Percentiles rank a stretch among this genome's conserved stretches.
Conservation (phyloP, 371 early-diverging fungal genomes). For the Paraphysoderma sedebokerense region DNA sequence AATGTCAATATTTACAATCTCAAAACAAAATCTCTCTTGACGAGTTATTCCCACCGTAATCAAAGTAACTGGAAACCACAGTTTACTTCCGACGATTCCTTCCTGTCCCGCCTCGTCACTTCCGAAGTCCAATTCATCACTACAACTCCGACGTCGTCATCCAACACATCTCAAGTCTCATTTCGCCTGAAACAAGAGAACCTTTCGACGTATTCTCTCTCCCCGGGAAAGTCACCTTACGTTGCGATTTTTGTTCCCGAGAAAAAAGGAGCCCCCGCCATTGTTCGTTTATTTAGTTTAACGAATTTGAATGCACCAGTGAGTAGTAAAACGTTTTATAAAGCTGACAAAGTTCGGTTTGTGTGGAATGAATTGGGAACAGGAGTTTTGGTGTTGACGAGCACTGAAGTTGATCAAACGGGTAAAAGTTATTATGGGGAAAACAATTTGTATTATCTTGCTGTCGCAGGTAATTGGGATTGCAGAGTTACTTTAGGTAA, state of each 20-base stretch:
- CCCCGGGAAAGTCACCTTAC: constrained; percentile 65
- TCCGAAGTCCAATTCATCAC: constrained; percentile 72
- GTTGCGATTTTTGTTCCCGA: constrained; percentile 81
- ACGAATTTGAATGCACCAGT: constrained; percentile 51
- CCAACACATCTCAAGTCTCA: neutral
- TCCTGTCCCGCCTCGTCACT: constrained; percentile 66
- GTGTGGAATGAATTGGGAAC: constrained; percentile 89
- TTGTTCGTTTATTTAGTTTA: constrained; percentile 62
- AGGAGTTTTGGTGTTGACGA: constrained; percentile 69
- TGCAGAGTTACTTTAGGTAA: constrained; percentile 62
- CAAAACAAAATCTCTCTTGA: constrained; percentile 43
- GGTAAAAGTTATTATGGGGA: constrained; percentile 95
- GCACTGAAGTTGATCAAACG: constrained; percentile 87
- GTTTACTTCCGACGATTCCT: constrained; percentile 83
- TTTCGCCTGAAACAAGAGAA: constrained; percentile 49
- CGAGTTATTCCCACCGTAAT: constrained; percentile 60
- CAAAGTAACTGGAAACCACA: constrained; percentile 69
- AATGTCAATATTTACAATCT: constrained; percentile 69
- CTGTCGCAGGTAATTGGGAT: constrained; percentile 83
- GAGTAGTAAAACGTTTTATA: constrained; percentile 80
- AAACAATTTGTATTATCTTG: constrained; percentile 74
- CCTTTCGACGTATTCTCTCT: constrained; percentile 61
- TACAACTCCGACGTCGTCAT: constrained; percentile 37
- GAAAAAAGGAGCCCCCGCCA: constrained; percentile 57
- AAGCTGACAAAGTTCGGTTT: constrained; percentile 80